Evolutionary conservation across 352 stramenopile species (phyloP), one percentile per base, ranked within the genome.

Genomic region (Thalassiosira gravida): DNA sequence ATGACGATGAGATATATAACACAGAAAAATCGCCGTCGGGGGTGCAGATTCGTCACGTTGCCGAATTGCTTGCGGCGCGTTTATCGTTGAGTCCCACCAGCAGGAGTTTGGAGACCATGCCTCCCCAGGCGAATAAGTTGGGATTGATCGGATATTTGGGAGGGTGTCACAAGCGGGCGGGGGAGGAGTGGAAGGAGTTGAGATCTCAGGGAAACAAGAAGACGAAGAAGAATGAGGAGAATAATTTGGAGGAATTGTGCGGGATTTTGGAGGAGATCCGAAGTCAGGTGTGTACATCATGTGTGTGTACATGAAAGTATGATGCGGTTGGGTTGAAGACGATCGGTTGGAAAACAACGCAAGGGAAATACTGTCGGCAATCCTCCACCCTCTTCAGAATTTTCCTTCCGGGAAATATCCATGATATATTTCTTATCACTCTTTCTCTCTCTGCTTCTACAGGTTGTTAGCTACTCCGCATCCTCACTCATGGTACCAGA

Each of bases 381-480:
- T n/a, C n/a, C n/a, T n/a, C n/a, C n/a, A n/a, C n/a, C n/a, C n/a
- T n/a, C n/a, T n/a, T n/a, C n/a, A n/a, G n/a, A n/a, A n/a, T n/a
- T n/a, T n/a, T n/a, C n/a, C n/a, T n/a, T n/a, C n/a, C n/a, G n/a
- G n/a, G n/a, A n/a, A n/a, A n/a, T n/a, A n/a, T n/a, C n/a, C n/a
- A n/a, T n/a, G n/a, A n/a, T n/a, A n/a, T n/a, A n/a, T n/a, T 35
- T 59, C 49, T 5, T 42, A n/a, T 57, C 42, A 24, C n/a, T 9
- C 29, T 20, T 13, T 27, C 18, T 30, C 35, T 7, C 47, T 57
- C 14, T 42, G 29, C 30, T 13, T 82, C 46, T 62, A 37, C 72
- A 92, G 75, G 78, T 90, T n/a, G 85, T 92, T 1, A 90, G 67
- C 64, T 94, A 94, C 75, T 75, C 86, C 9, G 85, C 84, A 14